Conservation (phyloP, 1,284 basidiomycete species). For the Tylopilus orsonianus region DNA sequence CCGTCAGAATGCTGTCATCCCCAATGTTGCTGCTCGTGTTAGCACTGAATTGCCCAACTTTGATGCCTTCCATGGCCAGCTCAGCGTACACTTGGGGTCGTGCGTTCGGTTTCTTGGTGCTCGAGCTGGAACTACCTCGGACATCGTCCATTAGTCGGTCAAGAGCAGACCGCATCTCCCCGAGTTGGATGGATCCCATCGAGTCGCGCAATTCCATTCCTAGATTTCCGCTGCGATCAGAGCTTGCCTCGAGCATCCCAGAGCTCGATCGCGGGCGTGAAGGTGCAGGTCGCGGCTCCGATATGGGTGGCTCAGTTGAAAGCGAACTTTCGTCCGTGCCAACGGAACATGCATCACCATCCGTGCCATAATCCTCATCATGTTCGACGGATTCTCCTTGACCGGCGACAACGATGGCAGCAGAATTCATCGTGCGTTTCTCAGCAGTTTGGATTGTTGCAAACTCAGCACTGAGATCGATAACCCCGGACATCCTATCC, state of each 20-base stretch:
- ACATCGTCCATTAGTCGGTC: slow-evolving; percentile 79
- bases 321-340: background rate
- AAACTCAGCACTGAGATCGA: slow-evolving; percentile 44
- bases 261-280: slow-evolving; percentile 19
- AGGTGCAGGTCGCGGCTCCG: slow-evolving; percentile 5
- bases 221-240: slow-evolving; percentile 37
- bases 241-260: slow-evolving; percentile 23
- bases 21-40: slow-evolving; percentile 26
- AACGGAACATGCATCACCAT: background rate
- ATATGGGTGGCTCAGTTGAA: background rate
- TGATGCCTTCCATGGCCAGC: slow-evolving; percentile 34
- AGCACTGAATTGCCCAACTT: slow-evolving; percentile 31
- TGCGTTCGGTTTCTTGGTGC: slow-evolving; percentile 11
- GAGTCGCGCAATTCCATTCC: slow-evolving; percentile 29
- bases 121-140: slow-evolving; percentile 42
- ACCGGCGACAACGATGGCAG: background rate
- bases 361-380: background rate
- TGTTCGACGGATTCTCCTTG: slow-evolving; percentile 1
- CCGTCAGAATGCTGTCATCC: slow-evolving; percentile 44
- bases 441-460: slow-evolving; percentile 48
- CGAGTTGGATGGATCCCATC: slow-evolving; percentile 44
- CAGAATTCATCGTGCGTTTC: slow-evolving; percentile 35
- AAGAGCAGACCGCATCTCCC: slow-evolving; percentile 73
- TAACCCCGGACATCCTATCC: slow-evolving; percentile 17
- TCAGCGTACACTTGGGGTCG: slow-evolving; percentile 26